phyloP scores from a whole-genome alignment of 2,329 filamentous ascomycete genomes.

The Penicillium vulpinum region DNA sequence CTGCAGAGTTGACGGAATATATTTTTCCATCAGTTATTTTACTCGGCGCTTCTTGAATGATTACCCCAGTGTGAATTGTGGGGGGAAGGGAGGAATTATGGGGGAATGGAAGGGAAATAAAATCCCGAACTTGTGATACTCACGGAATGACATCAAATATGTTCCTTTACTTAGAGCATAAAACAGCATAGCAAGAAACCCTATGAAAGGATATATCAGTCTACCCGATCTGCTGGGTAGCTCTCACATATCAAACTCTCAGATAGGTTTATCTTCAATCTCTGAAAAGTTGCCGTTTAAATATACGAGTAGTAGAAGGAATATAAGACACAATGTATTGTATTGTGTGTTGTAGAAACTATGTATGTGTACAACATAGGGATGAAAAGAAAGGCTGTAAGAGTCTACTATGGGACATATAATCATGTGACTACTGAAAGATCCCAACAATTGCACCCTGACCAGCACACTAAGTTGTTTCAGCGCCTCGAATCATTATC shows the following conservation, averaged over 20 bases:
- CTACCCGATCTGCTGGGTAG: not conserved
- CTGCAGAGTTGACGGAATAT: not conserved
- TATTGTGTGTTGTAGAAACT: no score
- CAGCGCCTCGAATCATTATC: no score
- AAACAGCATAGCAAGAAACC: not conserved
- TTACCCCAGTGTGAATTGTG: not conserved
- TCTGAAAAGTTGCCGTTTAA: no score
- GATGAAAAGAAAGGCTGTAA: no score
- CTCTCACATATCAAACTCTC: not conserved
- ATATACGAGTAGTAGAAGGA: no score
- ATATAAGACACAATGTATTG: no score
- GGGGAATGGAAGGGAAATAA: not conserved
- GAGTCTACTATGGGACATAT: no score
- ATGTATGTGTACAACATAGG: no score
- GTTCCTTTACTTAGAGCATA: not conserved
- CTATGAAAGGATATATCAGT: not conserved
- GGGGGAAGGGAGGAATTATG: not conserved
- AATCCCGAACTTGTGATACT: not conserved
- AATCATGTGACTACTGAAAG: no score
- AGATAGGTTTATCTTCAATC: no score
- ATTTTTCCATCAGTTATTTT: constrained; percentile 14
- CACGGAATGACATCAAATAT: not conserved
- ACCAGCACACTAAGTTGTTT: not conserved
- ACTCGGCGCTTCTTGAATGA: no score
- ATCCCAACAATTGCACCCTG: no score